phyloP scores from a whole-genome alignment of 495 filamentous ascomycete species.

The Aspergillus mulundensis region DNA sequence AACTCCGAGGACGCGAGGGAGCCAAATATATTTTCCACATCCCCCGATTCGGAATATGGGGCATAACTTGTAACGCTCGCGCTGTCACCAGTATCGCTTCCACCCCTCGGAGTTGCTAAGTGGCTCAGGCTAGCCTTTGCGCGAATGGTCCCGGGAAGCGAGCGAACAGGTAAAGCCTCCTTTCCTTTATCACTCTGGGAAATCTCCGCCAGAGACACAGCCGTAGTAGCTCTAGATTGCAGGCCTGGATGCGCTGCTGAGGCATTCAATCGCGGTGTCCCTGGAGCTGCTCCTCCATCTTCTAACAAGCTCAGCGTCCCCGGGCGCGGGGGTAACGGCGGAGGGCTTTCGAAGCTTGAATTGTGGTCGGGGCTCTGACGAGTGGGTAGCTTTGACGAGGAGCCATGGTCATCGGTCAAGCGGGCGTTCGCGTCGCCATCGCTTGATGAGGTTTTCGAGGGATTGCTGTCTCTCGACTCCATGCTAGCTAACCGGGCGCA shows the following conservation, averaged over 20 bases:
- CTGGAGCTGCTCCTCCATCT: slow-evolving; percentile 30
- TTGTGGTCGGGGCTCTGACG: slow-evolving; percentile 19
- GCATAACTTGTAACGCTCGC: slow-evolving; percentile 80
- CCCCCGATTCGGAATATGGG: slow-evolving; percentile 66
- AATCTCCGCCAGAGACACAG: slow-evolving; percentile 73
- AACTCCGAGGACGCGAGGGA: slow-evolving; percentile 48
- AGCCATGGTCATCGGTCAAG: slow-evolving; percentile 1
- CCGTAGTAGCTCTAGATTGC: slow-evolving; percentile 76
- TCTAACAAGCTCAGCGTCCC: slow-evolving; percentile 40
- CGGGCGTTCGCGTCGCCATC: not conserved
- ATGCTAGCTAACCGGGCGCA: slow-evolving; percentile 14
- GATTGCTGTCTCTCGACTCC: slow-evolving; percentile 9
- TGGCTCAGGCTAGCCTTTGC: slow-evolving; percentile 44
- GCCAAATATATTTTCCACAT: slow-evolving; percentile 80
- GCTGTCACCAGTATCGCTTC: slow-evolving; percentile 69
- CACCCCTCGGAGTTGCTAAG: slow-evolving; percentile 38
- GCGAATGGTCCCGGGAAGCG: slow-evolving; percentile 31
- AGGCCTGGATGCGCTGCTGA: slow-evolving; percentile 39
- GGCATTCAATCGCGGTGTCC: slow-evolving; percentile 5
- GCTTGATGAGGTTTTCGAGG: slow-evolving; percentile 1
- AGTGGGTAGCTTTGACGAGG: slow-evolving; percentile 5
- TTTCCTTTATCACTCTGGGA: slow-evolving; percentile 63
- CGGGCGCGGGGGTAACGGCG: slow-evolving; percentile 69
- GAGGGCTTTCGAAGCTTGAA: slow-evolving; percentile 35
- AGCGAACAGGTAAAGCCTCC: slow-evolving; percentile 48